Percentiles rank a stretch among this genome's conserved stretches.
Conservation (phyloP, 2,329 filamentous ascomycete genomes). For the Fusarium bactridioides region DNA sequence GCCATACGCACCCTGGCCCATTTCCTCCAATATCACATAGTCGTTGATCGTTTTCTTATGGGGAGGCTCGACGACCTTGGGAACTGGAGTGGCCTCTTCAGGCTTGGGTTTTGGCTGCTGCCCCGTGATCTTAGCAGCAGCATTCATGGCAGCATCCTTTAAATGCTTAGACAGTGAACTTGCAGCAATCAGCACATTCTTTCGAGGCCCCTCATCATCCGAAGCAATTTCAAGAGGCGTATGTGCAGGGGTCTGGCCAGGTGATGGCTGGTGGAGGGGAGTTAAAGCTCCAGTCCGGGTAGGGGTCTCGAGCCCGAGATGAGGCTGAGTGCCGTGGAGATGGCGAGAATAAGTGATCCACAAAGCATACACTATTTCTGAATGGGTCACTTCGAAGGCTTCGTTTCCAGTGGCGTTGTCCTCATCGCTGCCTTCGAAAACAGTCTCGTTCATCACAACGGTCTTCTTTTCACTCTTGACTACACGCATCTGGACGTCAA, state of each 20-base stretch:
- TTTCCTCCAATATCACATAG: conserved; percentile 93
- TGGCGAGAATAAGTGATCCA: conserved; percentile 98
- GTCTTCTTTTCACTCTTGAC: conserved; percentile 84
- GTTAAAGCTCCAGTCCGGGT: conserved; percentile 71
- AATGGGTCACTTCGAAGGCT: conserved; percentile 60
- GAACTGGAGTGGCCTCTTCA: conserved; percentile 45
- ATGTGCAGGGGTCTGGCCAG: conserved; percentile 71
- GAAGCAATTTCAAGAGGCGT: conserved; percentile 65
- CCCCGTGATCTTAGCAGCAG: conserved; percentile 62
- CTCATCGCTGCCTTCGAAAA: conserved; percentile 68
- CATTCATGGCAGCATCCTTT: conserved; percentile 63
- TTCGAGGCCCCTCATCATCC: conserved; percentile 57
- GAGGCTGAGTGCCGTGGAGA: conserved; percentile 76
- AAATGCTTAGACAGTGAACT: conserved; percentile 64
- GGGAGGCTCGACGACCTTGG: conserved; percentile 49
- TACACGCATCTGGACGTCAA: conserved; percentile 96
- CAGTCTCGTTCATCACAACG: conserved; percentile 67
- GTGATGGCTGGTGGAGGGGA: conserved; percentile 79
- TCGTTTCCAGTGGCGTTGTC: conserved; percentile 55
- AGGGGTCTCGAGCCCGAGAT: conserved; percentile 67
- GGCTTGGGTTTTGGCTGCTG: conserved; percentile 46
- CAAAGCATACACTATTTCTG: conserved; percentile 89
- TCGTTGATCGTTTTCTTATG: conserved; percentile 87
- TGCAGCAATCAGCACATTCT: conserved; percentile 51
- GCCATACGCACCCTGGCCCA: conserved; percentile 97